Conservation (phyloP, 805 yeast species). For the Kodamaea nitidulidarum region DNA sequence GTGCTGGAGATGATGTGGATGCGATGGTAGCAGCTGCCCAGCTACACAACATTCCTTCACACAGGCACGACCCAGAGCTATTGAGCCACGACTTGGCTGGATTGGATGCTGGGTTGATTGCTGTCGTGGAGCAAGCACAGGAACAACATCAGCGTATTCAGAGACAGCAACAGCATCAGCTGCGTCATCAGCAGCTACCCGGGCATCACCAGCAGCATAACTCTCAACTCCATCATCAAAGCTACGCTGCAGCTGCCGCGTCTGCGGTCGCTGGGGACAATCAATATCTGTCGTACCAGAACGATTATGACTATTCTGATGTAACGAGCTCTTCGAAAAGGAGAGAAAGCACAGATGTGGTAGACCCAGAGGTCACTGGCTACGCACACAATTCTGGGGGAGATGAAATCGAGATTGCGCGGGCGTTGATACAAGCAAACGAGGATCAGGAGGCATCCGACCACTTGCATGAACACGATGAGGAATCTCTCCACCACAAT, state of each 20-base stretch:
- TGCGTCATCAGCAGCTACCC: too few relatives aligned
- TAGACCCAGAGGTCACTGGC: constrained; percentile 56
- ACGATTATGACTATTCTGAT: constrained; percentile 13
- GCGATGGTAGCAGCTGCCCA: constrained; percentile 32
- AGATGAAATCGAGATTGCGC: constrained; percentile 61
- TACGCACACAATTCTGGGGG: constrained; percentile 38
- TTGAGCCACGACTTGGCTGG: constrained; percentile 40
- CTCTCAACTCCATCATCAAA: constrained; percentile 14
- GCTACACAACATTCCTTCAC: constrained; percentile 21
- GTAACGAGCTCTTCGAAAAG: constrained; percentile 9
- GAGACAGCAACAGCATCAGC: constrained; percentile 15
- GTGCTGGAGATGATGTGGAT: constrained; percentile 28
- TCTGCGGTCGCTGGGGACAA: constrained; percentile 23
- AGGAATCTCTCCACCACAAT: background rate
- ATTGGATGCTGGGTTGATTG: constrained; percentile 47
- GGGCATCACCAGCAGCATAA: constrained; percentile 14
- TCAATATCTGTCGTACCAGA: constrained; percentile 17
- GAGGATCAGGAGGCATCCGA: constrained; percentile 25
- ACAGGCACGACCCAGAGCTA: constrained; percentile 27
- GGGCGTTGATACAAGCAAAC: constrained; percentile 61
- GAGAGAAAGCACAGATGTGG: constrained; percentile 31
- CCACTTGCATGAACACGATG: background rate
- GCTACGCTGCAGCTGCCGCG: constrained; percentile 35
- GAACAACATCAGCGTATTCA: constrained; percentile 25
- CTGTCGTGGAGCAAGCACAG: constrained; percentile 60